A percentile compares a stretch with the other conserved stretches of the same genome.
Evolutionary conservation across 2,329 filamentous ascomycete genomes (phyloP).

Genomic region (Aspergillus tubingensis): DNA sequence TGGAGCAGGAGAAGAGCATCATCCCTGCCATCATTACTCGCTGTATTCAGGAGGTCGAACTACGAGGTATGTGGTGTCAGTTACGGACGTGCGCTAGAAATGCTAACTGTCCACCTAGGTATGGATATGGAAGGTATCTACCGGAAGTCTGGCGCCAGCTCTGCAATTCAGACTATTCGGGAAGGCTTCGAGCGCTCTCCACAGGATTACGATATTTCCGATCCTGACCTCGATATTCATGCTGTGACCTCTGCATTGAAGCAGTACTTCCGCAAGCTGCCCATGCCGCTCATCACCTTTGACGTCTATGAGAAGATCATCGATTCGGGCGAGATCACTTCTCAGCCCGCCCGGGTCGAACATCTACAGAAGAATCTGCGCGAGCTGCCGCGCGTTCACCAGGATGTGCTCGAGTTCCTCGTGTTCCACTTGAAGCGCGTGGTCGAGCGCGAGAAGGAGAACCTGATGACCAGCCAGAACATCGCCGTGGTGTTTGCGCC

Average conservation of each 20-base stretch:
- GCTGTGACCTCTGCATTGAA: slow-evolving; percentile 94
- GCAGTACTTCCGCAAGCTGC: slow-evolving; percentile 94
- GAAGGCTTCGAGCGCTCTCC: slow-evolving; percentile 82
- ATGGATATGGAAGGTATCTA: slow-evolving; percentile 99
- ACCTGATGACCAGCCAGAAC: slow-evolving; percentile 96
- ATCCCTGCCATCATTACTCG: slow-evolving; percentile 89
- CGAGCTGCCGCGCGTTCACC: slow-evolving; percentile 78
- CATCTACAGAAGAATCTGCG: slow-evolving; percentile 74
- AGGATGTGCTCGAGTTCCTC: slow-evolving; percentile 87
- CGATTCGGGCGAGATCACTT: slow-evolving; percentile 65
- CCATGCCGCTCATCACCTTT: slow-evolving; percentile 84
- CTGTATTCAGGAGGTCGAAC: slow-evolving; percentile 94
- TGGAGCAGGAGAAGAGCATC: slow-evolving; percentile 83
- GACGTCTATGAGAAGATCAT: slow-evolving; percentile 88
- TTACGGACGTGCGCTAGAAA: not conserved
- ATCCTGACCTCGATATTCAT: slow-evolving; percentile 91
- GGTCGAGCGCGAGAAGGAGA: slow-evolving; percentile 77
- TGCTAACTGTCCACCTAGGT: slow-evolving; percentile 38
- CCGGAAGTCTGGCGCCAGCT: slow-evolving; percentile 91
- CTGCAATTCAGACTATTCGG: slow-evolving; percentile 85
- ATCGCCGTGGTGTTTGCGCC: slow-evolving; percentile 96
- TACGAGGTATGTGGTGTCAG: slow-evolving; percentile 62
- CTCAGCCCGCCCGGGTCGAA: slow-evolving; percentile 66
- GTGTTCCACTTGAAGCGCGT: slow-evolving; percentile 91
- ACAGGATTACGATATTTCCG: slow-evolving; percentile 85